These are phyloP conservation scores for Apiotrichum domesticum DNA, from an alignment of 1,284 basidiomycete genomes.

Conservation along the genomic window DNA sequence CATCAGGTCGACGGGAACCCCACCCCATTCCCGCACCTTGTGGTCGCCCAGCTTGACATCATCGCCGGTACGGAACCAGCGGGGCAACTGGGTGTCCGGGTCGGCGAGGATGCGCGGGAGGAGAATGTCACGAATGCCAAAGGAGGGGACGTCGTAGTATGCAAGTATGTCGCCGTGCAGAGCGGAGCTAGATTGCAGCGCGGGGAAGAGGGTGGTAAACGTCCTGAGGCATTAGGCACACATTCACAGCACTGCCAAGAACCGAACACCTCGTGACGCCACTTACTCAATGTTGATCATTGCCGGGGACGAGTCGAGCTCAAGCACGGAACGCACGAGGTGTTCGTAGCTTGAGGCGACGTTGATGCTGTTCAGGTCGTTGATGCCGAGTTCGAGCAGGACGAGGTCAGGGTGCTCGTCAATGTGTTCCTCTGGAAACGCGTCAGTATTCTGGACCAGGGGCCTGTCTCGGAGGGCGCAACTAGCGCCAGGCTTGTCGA, in stretches of 20 bases:
- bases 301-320: slow-evolving; percentile 36
- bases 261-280: too few species aligned
- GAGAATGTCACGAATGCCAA: slow-evolving; percentile 40
- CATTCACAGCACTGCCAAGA: too few species aligned
- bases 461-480: too few species aligned
- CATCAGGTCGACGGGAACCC: slow-evolving; percentile 40
- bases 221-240: slow-evolving; percentile 31
- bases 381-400: slow-evolving; percentile 41
- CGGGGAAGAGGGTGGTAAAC: slow-evolving; percentile 42
- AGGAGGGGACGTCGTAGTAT: slow-evolving; percentile 42
- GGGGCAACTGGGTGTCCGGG: slow-evolving; percentile 31
- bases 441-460: not conserved
- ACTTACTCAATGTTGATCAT: slow-evolving; percentile 44
- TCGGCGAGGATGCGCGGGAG: slow-evolving; percentile 37
- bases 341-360: slow-evolving; percentile 38
- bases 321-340: slow-evolving; percentile 34
- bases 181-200: slow-evolving; percentile 33
- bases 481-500: too few species aligned
- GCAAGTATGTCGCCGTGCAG: slow-evolving; percentile 42
- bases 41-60: slow-evolving; percentile 31
- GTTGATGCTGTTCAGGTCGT: slow-evolving; percentile 33
- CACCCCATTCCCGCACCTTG: slow-evolving; percentile 39
- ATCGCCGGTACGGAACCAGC: slow-evolving; percentile 41
- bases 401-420: slow-evolving; percentile 38
- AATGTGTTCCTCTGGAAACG: slow-evolving; percentile 37